A percentile compares a stretch with the other conserved stretches of the same genome.
Conservation (phyloP, 108 stramenopile genomes). For the Pseudonitzschia multiseries region DNA sequence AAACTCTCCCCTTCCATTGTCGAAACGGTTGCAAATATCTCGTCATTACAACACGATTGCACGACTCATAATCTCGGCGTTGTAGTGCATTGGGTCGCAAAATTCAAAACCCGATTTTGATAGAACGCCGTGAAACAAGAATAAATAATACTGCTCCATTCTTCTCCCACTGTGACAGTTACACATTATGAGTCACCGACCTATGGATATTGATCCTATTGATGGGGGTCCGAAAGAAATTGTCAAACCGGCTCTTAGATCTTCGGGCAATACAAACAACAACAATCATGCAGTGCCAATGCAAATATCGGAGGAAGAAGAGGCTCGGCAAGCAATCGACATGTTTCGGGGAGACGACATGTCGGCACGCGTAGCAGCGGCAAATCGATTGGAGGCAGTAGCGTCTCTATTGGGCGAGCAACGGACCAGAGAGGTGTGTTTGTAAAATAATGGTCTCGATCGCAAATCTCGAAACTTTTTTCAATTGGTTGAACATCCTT, state of each 20-base stretch:
- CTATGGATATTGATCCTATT: slow-evolving; percentile 55
- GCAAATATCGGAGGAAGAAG: slow-evolving; percentile 62
- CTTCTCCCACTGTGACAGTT: no score
- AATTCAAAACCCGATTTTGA: no score
- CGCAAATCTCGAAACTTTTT: neutral
- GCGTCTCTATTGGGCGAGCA: slow-evolving; percentile 69
- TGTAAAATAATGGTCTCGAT: neutral
- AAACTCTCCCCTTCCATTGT: no score
- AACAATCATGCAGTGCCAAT: neutral
- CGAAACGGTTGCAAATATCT: no score
- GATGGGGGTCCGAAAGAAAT: slow-evolving; percentile 47
- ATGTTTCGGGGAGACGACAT: slow-evolving; percentile 76
- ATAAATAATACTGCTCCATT: no score
- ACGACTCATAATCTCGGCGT: no score
- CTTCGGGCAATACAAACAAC: slow-evolving; percentile 13
- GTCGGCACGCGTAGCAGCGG: slow-evolving; percentile 65
- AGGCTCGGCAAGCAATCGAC: slow-evolving; percentile 79
- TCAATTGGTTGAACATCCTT: neutral
- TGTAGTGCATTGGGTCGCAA: no score
- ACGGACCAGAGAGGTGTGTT: slow-evolving; percentile 69
- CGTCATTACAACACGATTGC: no score
- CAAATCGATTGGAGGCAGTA: slow-evolving; percentile 57
- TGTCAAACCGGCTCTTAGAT: neutral
- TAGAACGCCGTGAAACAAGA: no score
- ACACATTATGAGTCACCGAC: neutral